A percentile compares a stretch with the other conserved stretches of the same genome.
phyloP scores from a whole-genome alignment of 1,284 basidiomycete species.

The Ustilago hordei region DNA sequence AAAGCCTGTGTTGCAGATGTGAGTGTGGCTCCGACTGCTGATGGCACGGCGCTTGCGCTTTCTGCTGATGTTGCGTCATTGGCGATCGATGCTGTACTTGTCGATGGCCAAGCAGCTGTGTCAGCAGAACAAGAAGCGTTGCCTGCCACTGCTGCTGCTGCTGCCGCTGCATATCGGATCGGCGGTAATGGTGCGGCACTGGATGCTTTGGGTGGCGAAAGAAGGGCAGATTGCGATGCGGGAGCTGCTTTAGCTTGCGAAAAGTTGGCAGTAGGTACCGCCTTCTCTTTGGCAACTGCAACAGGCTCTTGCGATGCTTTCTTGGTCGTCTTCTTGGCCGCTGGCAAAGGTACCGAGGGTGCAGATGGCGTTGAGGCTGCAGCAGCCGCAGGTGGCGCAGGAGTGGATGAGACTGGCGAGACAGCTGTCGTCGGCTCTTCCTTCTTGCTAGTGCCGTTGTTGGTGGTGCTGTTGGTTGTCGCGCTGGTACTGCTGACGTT shows the following conservation, averaged over 20 bases:
- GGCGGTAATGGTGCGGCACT: slow-evolving; percentile 73
- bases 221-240: slow-evolving; percentile 43
- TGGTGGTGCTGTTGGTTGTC: slow-evolving; percentile 21
- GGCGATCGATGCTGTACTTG: slow-evolving; percentile 31
- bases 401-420: slow-evolving; percentile 20
- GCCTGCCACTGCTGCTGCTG: slow-evolving; percentile 77
- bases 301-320: slow-evolving; percentile 50
- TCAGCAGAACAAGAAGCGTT: slow-evolving; percentile 39
- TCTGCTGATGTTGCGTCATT: slow-evolving; percentile 31
- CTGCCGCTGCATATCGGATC: slow-evolving; percentile 90
- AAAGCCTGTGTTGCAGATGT: slow-evolving; percentile 18
- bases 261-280: slow-evolving; percentile 81
- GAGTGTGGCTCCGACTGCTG: slow-evolving; percentile 8
- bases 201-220: slow-evolving; percentile 58
- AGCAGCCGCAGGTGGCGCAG: slow-evolving; percentile 18
- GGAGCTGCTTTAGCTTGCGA: slow-evolving; percentile 74
- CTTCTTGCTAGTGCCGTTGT: slow-evolving; percentile 71
- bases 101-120: slow-evolving; percentile 33
- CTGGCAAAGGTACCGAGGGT: slow-evolving; percentile 11
- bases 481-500: slow-evolving; percentile 65
- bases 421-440: slow-evolving; percentile 22
- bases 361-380: slow-evolving; percentile 13
- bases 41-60: not conserved
- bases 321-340: slow-evolving; percentile 51
- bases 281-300: slow-evolving; percentile 74